Percentiles rank a stretch among this genome's conserved stretches.
These are phyloP conservation scores for Quercus wislizeni DNA, from an alignment of 306 rosid species.

Conservation along the genomic window DNA sequence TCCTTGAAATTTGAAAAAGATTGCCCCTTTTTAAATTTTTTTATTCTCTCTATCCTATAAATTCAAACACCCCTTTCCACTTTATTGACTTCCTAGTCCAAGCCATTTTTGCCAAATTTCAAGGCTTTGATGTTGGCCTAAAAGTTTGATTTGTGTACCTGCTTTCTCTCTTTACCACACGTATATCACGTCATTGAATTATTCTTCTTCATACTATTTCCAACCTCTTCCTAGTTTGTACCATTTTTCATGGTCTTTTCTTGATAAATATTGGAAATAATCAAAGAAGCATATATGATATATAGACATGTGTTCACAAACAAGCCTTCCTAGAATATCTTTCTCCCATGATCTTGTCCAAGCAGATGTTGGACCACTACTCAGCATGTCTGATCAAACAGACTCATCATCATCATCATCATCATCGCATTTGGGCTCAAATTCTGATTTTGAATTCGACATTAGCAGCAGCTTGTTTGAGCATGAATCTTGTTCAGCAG, in stretches of 20 bases:
- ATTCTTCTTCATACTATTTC: background rate
- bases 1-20: slow-evolving; percentile 35
- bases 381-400: slow-evolving; percentile 21
- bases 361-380: slow-evolving; percentile 18
- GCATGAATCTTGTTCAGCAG: slow-evolving; percentile 65
- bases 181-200: slow-evolving; percentile 4
- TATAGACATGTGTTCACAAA: slow-evolving; percentile 60
- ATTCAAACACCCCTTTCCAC: slow-evolving; percentile 1
- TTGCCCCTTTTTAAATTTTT: slow-evolving; percentile 6
- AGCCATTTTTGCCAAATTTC: slow-evolving; percentile 14
- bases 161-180: background rate
- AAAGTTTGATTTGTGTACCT: slow-evolving; percentile 17
- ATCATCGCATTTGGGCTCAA: slow-evolving; percentile 44
- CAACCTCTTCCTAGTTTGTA: background rate
- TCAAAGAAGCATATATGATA: background rate
- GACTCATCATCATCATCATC: slow-evolving; percentile 16
- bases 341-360: slow-evolving; percentile 55
- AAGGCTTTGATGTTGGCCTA: slow-evolving; percentile 20
- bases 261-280: background rate
- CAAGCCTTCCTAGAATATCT: slow-evolving; percentile 68
- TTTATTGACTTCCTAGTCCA: slow-evolving; percentile 35
- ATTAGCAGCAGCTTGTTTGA: slow-evolving; percentile 27
- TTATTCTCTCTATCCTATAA: slow-evolving; percentile 12
- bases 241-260: background rate
- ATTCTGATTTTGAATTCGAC: slow-evolving; percentile 76